Base-by-base conservation (phyloP, 495 filamentous ascomycete genomes). In the Talaromyces nanjingensis region DNA sequence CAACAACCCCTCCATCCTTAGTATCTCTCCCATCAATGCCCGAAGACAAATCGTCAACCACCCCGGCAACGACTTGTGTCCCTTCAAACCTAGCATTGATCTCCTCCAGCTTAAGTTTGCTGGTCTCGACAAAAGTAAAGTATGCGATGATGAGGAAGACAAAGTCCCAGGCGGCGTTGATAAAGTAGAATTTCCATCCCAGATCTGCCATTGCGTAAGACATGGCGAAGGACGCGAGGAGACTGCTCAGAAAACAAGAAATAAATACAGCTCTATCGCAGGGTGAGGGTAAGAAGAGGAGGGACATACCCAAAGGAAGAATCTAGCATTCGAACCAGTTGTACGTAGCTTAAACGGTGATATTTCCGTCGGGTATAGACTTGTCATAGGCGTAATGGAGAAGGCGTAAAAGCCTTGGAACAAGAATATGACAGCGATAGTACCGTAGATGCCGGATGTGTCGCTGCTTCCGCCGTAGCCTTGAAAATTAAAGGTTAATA, bases 41-140 rank as follows among this genome's bases (percentile, higher is more conserved):
- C 33, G 33, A 34, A 34, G 33, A 34, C 33, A 8, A 34, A 11
- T 34, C 33, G 33, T 11, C 33, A 34, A 34, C 33, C 1, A 34
- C 7, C 7, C 33, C 33, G 8, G 8, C 33, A 34, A 34, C 8
- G 11, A 34, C 33, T 34, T 9, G 33, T 34, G 33, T 11, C 33
- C 33, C 9, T 34, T 29, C 54, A 29, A 57, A 57, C 25, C 25
- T 24, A 16, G 25, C 82, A 33, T 80, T 77, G 27, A 91, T 70
- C 71, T 91, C 86, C 71, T 91, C 89, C 54, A 91, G 79, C 11
- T 87, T 89, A 61, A 82, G 81, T 11, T 82, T 83, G 29, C 81
- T 81, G 4, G 88, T 91, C 73, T 91, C 89, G 0, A 87, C 83
- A 66, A 85, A 87, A 63, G 87, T 78, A 65, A 88, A 85, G 70